phyloP scores from a whole-genome alignment of 179 eudicot species.

The Vitellaria paradoxa region DNA sequence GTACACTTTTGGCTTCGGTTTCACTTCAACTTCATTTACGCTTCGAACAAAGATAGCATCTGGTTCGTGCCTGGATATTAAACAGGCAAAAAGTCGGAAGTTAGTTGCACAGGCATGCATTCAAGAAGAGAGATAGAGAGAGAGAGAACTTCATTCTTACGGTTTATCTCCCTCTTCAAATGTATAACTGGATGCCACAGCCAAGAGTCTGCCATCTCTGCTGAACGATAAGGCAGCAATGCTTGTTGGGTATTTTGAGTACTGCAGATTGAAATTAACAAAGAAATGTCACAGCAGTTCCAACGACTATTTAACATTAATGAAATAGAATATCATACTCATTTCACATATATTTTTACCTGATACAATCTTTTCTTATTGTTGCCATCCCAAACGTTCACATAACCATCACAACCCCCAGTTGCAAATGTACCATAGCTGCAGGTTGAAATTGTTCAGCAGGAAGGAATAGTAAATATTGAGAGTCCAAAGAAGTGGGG shows the following conservation, averaged over 20 bases:
- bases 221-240: constrained; percentile 93
- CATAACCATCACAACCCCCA: constrained; percentile 96
- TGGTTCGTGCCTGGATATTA: constrained; percentile 76
- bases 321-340: not conserved
- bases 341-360: constrained; percentile 37
- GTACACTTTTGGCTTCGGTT: constrained; percentile 84
- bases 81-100: constrained; percentile 1
- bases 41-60: constrained; percentile 78
- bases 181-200: constrained; percentile 91
- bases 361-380: constrained; percentile 95
- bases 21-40: constrained; percentile 91
- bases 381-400: constrained; percentile 97
- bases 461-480: not conserved
- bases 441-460: constrained; percentile 17
- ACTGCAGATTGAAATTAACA: constrained; percentile 37
- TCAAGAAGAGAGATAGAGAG: not conserved
- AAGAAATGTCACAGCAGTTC: not conserved
- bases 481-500: no score
- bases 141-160: constrained; percentile 36
- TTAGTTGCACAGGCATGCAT: not conserved
- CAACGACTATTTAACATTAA: not conserved
- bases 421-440: constrained; percentile 98
- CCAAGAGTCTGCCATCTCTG: constrained; percentile 82
- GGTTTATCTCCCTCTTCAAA: constrained; percentile 84
- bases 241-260: constrained; percentile 78